Conservation (phyloP, 2,329 filamentous ascomycete species). For the Ciborinia camelliae region DNA sequence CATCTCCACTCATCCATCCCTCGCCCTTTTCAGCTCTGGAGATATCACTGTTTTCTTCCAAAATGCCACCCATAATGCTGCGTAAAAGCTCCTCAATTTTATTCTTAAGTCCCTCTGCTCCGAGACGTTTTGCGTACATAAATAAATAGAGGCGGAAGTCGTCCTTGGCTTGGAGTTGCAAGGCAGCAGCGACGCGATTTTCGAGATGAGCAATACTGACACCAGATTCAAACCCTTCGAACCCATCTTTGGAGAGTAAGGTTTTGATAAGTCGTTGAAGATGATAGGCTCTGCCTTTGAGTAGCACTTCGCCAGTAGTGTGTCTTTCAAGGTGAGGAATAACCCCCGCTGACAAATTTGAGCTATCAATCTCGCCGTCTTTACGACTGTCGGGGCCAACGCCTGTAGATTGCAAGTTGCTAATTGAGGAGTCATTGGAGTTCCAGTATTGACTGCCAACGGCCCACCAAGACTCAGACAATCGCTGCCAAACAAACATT, state of each 20-base stretch:
- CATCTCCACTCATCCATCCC: constrained; percentile 64
- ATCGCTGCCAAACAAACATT: constrained; percentile 88
- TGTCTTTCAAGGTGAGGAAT: constrained; percentile 91
- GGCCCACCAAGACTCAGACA: constrained; percentile 98
- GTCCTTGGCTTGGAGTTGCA: constrained; percentile 79
- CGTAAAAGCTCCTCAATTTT: constrained; percentile 94
- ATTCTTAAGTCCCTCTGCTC: constrained; percentile 77
- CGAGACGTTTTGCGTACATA: constrained; percentile 96
- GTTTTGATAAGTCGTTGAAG: constrained; percentile 89
- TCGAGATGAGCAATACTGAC: constrained; percentile 94
- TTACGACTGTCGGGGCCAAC: constrained; percentile 54
- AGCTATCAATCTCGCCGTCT: constrained; percentile 47
- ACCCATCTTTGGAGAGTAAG: constrained; percentile 82
- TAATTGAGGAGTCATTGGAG: constrained; percentile 85
- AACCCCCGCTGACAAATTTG: constrained; percentile 80
- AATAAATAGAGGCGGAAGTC: constrained; percentile 94
- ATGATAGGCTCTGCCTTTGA: constrained; percentile 88
- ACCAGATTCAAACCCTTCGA: constrained; percentile 84
- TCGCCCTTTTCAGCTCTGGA: constrained; percentile 43
- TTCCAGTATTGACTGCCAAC: constrained; percentile 99
- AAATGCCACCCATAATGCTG: constrained; percentile 70
- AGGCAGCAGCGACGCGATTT: constrained; percentile 85
- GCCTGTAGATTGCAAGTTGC: constrained; percentile 70
- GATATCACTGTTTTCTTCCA: constrained; percentile 52
- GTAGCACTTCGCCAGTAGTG: constrained; percentile 86